Conservation (phyloP, 805 yeast species). For the Lachancea thermotolerans region DNA sequence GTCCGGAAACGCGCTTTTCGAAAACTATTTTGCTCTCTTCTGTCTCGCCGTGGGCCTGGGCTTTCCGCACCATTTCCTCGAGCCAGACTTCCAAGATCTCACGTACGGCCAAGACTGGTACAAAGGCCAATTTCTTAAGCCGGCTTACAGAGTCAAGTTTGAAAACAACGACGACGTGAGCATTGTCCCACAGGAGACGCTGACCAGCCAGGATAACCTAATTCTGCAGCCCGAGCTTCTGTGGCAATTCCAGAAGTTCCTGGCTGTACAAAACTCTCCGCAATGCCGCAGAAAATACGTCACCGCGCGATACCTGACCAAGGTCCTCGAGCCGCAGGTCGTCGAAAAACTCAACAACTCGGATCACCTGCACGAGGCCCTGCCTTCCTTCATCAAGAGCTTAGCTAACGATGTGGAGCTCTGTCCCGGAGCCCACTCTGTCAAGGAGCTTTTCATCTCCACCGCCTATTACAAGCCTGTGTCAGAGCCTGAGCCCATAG, state of each 20-base stretch:
- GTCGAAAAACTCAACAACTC: conserved; percentile 15
- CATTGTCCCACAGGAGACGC: conserved; percentile 9
- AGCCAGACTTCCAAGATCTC: conserved; percentile 23
- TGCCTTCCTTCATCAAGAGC: conserved; percentile 26
- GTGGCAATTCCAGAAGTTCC: conserved; percentile 26
- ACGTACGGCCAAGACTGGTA: conserved; percentile 23
- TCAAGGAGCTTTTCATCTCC: conserved; percentile 20
- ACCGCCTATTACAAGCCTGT: conserved; percentile 24
- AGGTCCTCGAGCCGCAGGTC: conserved; percentile 18
- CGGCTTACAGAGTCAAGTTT: conserved; percentile 11
- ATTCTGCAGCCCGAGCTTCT: conserved; percentile 21
- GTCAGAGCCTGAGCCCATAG: conserved; percentile 13
- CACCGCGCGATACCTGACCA: conserved; percentile 17
- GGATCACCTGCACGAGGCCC: conserved; percentile 26
- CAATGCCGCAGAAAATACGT: conserved; percentile 21
- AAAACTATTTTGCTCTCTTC: conserved; percentile 27
- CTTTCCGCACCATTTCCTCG: conserved; percentile 20
- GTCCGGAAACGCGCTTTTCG: conserved; percentile 21
- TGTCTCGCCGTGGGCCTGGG: conserved; percentile 20
- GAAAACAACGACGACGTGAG: conserved; percentile 2
- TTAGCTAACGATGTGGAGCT: conserved; percentile 18
- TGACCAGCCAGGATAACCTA: conserved; percentile 7
- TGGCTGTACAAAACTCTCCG: conserved; percentile 18
- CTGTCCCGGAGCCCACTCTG: conserved; percentile 15
- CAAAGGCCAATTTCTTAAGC: conserved; percentile 13